These are phyloP conservation scores for Phytopythium boreale DNA, from an alignment of 352 stramenopile species.

Conservation along the genomic window DNA sequence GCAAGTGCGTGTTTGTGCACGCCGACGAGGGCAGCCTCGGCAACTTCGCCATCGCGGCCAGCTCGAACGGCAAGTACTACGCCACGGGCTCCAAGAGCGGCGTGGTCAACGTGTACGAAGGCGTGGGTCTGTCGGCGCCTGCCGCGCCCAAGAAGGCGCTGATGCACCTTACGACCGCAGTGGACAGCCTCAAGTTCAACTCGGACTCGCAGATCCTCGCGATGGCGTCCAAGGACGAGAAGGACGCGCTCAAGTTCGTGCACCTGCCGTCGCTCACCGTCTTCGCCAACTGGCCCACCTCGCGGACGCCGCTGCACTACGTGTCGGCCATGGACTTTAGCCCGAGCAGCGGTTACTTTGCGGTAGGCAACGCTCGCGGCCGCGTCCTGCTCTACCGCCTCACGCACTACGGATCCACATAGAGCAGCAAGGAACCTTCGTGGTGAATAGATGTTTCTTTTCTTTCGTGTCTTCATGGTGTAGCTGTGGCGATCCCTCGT, in stretches of 20 bases:
- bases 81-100: conserved; percentile 95
- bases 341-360: conserved; percentile 92
- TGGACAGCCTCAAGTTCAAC: conserved; percentile 92
- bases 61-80: conserved; percentile 64
- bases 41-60: conserved; percentile 79
- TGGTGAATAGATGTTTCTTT: conserved; percentile 11
- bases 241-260: conserved; percentile 94
- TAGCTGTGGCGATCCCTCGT: neutral
- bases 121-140: conserved; percentile 40
- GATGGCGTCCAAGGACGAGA: conserved; percentile 89
- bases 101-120: conserved; percentile 97
- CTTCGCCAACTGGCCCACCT: conserved; percentile 98
- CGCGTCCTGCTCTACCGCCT: conserved; percentile 96
- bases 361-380: conserved; percentile 95
- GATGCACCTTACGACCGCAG: conserved; percentile 95
- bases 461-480: neutral
- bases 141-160: conserved; percentile 91
- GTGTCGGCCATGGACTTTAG: conserved; percentile 96
- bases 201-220: conserved; percentile 93
- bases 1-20: conserved; percentile 76
- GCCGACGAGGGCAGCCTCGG: conserved; percentile 84
- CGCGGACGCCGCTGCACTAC: conserved; percentile 95
- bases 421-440: conserved; percentile 21
- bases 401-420: conserved; percentile 92
- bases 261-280: conserved; percentile 94